These are phyloP conservation scores for Nemania serpens DNA, from an alignment of 2,329 filamentous ascomycete genomes.

Conservation along the genomic window DNA sequence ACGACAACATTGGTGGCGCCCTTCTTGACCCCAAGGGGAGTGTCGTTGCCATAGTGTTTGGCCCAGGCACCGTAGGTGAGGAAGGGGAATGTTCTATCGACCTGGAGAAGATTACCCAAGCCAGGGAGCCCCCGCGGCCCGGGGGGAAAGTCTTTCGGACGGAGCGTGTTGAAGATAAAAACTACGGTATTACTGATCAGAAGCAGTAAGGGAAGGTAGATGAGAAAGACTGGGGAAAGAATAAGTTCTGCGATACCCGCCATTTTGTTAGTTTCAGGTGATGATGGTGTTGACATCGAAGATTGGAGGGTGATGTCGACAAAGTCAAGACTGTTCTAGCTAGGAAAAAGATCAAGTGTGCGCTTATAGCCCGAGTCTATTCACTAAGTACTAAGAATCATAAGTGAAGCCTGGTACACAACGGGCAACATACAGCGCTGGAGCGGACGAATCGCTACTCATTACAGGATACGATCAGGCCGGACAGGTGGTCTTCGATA, in stretches of 20 bases:
- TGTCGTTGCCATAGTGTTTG: neutral
- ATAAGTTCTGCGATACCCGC: neutral
- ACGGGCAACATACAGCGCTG: too few species aligned
- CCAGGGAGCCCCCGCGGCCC: neutral
- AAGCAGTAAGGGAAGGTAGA: neutral
- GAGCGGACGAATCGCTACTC: neutral
- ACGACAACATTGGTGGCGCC: neutral
- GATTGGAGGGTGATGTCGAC: neutral
- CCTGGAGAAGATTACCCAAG: neutral
- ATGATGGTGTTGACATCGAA: neutral
- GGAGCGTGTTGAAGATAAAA: neutral
- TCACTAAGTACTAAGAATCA: too few species aligned
- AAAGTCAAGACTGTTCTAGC: neutral
- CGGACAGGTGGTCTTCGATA: neutral
- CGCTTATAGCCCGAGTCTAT: neutral
- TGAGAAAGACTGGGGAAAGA: neutral
- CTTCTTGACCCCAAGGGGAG: neutral
- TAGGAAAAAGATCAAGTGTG: neutral
- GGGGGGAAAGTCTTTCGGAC: neutral
- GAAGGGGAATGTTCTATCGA: neutral
- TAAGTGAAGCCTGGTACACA: neutral
- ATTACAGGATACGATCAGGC: neutral
- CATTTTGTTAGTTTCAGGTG: neutral
- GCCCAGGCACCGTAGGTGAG: neutral
- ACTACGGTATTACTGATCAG: neutral